phyloP scores from a whole-genome alignment of 495 filamentous ascomycete species.

The Podospora tetraspora region DNA sequence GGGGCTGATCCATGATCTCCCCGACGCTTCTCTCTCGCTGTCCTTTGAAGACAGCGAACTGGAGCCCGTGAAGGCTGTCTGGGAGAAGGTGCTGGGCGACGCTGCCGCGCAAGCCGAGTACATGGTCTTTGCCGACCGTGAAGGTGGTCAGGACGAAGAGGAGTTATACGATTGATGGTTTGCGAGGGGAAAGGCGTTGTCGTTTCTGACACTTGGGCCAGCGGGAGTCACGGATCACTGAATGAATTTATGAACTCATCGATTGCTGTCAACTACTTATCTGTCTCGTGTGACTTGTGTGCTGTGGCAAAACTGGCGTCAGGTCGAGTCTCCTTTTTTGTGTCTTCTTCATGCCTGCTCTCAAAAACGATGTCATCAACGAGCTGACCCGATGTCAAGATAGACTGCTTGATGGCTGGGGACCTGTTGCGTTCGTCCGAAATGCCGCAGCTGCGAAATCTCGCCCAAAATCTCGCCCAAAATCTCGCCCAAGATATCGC shows the following conservation, averaged over 20 bases:
- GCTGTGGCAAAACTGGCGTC: background rate
- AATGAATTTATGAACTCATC: background rate
- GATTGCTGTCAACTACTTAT: background rate
- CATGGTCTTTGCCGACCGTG: constrained; percentile 59
- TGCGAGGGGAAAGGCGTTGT: constrained; percentile 8
- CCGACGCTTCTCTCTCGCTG: constrained; percentile 54
- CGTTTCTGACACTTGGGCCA: background rate
- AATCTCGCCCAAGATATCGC: background rate
- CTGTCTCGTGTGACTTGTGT: background rate
- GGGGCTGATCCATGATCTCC: constrained; percentile 41
- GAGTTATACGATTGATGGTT: constrained; percentile 32
- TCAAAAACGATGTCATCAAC: background rate
- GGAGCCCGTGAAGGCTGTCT: constrained; percentile 56
- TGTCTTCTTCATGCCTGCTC: background rate
- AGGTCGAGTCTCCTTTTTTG: background rate
- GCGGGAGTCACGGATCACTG: background rate
- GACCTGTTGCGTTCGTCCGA: background rate
- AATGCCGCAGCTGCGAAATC: background rate
- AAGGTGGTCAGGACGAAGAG: constrained; percentile 45
- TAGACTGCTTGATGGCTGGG: background rate
- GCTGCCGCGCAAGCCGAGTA: constrained; percentile 47
- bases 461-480: background rate
- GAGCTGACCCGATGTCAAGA: background rate
- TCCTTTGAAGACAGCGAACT: constrained; percentile 64
- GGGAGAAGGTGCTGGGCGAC: constrained; percentile 55